Base-by-base conservation (phyloP, 306 rosid genomes). In the Gillenia trifoliata region DNA sequence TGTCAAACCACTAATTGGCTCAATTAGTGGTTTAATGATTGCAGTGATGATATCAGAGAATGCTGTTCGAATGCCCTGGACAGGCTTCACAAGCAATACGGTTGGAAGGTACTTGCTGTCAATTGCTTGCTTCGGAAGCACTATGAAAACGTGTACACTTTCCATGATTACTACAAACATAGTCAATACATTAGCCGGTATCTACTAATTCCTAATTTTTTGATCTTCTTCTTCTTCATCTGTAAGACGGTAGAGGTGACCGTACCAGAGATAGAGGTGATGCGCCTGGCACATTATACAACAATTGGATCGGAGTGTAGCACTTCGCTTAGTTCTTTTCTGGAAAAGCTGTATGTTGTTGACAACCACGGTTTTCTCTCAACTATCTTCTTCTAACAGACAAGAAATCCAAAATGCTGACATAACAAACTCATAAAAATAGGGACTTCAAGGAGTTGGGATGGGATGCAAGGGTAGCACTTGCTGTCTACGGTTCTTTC, bases 1-100 rank as follows among this genome's bases (percentile, higher is more conserved):
- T 68, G 36, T 28, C 54, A 26, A 81, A 89, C 97, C 97, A 81
- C 89, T 83, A 81, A 80, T 83, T 85, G 77, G 83, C 34, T 72
- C 87, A 36, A 89, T 87, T 86, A 93, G 98, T 93, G 98, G 98
- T 93, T 93, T 78, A 79, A 93, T 69, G 98, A 93, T 85, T 84
- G 96, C 83, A 91, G 92, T 38, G 86, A 91, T 68, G 97, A 91
- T 20, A 94, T 93, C 68, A 86, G 74, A 87, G 47, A 20, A 59
- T 89, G 96, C 76, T 91, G 98, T 82, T 75, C 88, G 57, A 71
- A 66, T 73, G 92, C 96, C 62, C 65, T 93, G 79, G 72, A 77
- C 49, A 88, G 83, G 77, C 97, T 93, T 83, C 83, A 81, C 71
- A 71, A 89, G n/a, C 89, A 77, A 75, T 80, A 81, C 72, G 89